phyloP scores from a whole-genome alignment of 2,329 filamentous ascomycete species.

The Cladophialophora yegresii region DNA sequence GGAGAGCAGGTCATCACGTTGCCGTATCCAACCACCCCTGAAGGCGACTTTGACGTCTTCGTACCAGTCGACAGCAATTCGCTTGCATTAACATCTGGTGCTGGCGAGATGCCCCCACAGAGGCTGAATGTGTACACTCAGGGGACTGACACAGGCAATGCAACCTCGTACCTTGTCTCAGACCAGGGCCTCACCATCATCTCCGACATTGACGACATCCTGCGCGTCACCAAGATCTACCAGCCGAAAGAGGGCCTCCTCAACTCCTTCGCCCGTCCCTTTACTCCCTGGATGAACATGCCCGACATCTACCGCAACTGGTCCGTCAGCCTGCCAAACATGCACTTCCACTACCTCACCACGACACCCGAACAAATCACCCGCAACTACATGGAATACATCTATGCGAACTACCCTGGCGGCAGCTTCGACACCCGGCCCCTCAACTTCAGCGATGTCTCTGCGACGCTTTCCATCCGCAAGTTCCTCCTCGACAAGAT shows the following conservation, averaged over 20 bases:
- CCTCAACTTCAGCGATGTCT: constrained; percentile 75
- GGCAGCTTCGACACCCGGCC: constrained; percentile 77
- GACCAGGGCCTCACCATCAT: constrained; percentile 69
- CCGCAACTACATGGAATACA: constrained; percentile 74
- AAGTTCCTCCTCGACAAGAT: constrained; percentile 69
- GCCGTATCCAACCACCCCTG: constrained; percentile 64
- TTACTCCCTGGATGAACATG: constrained; percentile 76
- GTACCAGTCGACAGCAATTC: constrained; percentile 62
- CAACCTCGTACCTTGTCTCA: constrained; percentile 75
- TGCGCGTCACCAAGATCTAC: constrained; percentile 80
- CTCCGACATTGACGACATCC: constrained; percentile 77
- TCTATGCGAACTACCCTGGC: constrained; percentile 74
- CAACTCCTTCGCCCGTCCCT: constrained; percentile 73
- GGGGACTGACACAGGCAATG: constrained; percentile 67
- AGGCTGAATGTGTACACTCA: constrained; percentile 68
- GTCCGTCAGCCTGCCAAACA: constrained; percentile 64
- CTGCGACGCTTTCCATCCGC: constrained; percentile 71
- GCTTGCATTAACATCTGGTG: constrained; percentile 61
- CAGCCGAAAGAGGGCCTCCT: constrained; percentile 71
- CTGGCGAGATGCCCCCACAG: constrained; percentile 66
- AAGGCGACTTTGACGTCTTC: constrained; percentile 75
- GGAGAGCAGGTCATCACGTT: constrained; percentile 65
- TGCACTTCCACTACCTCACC: constrained; percentile 80
- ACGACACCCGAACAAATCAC: constrained; percentile 78
- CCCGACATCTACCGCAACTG: constrained; percentile 76